phyloP scores from a whole-genome alignment of 2,329 filamentous ascomycete species.

The Leptographium radiaticola region DNA sequence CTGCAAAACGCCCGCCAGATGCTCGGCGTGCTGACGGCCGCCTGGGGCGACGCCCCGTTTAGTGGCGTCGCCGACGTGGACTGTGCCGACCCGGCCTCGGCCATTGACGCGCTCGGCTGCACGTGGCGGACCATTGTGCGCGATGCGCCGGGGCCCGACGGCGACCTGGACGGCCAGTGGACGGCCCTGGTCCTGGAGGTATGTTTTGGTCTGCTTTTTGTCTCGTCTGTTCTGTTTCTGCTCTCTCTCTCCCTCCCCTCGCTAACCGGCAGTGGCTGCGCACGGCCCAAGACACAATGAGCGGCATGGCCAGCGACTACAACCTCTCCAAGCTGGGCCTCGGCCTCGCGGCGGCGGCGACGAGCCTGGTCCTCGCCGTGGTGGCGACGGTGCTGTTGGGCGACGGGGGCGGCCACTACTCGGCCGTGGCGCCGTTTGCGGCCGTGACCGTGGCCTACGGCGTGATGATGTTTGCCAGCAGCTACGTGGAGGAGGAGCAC shows the following conservation, averaged over 20 bases:
- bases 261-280: slow-evolving; percentile 43
- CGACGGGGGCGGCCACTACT: not conserved
- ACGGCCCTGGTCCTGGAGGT: slow-evolving; percentile 26
- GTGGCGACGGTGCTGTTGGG: slow-evolving; percentile 17
- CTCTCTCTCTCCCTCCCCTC: not conserved
- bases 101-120: slow-evolving; percentile 51
- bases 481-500: slow-evolving; percentile 96
- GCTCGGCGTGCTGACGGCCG: slow-evolving; percentile 59
- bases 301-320: slow-evolving; percentile 86
- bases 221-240: not conserved
- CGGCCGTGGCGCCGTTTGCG: slow-evolving; percentile 27
- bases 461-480: slow-evolving; percentile 93
- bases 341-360: slow-evolving; percentile 26
- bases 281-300: slow-evolving; percentile 66
- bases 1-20: slow-evolving; percentile 73
- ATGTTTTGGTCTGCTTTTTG: not conserved
- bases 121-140: slow-evolving; percentile 42
- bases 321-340: slow-evolving; percentile 49
- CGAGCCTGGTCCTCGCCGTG: slow-evolving; percentile 28
- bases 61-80: slow-evolving; percentile 7
- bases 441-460: slow-evolving; percentile 52
- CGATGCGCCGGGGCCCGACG: slow-evolving; percentile 5
- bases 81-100: slow-evolving; percentile 19
- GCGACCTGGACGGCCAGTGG: slow-evolving; percentile 8
- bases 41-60: slow-evolving; percentile 43